Percentiles rank a stretch among this genome's conserved stretches.
Conservation (phyloP, 2,329 filamentous ascomycete species). For the Penicillium hesseltinei region DNA sequence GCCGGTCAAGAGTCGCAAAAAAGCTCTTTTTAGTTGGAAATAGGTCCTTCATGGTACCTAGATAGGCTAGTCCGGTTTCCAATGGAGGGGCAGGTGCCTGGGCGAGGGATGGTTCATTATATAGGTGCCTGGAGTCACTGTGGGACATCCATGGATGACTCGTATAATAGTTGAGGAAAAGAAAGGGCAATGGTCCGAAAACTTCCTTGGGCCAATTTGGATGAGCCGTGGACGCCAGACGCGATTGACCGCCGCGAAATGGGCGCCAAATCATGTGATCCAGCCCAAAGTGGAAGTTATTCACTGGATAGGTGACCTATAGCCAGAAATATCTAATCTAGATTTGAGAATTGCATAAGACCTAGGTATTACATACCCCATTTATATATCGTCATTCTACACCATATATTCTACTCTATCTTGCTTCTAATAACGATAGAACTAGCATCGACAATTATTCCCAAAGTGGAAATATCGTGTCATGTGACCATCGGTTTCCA, state of each 20-base stretch:
- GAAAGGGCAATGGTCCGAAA: conserved; percentile 1
- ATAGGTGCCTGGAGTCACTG: background rate
- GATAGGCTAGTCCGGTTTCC: conserved; percentile 15
- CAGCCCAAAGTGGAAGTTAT: background rate
- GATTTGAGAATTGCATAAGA: background rate
- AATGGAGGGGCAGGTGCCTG: conserved; percentile 1
- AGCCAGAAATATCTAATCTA: too few relatives aligned
- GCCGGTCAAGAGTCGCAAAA: conserved; percentile 36
- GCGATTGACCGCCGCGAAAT: conserved; percentile 29
- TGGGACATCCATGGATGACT: background rate
- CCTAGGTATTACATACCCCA: background rate
- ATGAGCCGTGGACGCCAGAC: conserved; percentile 11
- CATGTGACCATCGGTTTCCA: conserved; percentile 6
- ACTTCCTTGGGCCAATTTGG: conserved; percentile 14
- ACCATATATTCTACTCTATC: background rate
- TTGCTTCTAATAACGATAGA: background rate
- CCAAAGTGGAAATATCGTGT: background rate
- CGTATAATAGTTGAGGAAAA: background rate
- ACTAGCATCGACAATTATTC: background rate
- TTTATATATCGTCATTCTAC: too few relatives aligned
- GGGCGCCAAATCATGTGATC: conserved; percentile 37
- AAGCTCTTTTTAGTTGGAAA: conserved; percentile 33
- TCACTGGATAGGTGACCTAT: background rate
- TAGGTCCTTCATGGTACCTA: conserved; percentile 18
- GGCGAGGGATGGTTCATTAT: conserved; percentile 18